Evolutionary conservation across 768 basidiomycete species (phyloP).

Genomic region (Pulveroboletus sp.): DNA sequence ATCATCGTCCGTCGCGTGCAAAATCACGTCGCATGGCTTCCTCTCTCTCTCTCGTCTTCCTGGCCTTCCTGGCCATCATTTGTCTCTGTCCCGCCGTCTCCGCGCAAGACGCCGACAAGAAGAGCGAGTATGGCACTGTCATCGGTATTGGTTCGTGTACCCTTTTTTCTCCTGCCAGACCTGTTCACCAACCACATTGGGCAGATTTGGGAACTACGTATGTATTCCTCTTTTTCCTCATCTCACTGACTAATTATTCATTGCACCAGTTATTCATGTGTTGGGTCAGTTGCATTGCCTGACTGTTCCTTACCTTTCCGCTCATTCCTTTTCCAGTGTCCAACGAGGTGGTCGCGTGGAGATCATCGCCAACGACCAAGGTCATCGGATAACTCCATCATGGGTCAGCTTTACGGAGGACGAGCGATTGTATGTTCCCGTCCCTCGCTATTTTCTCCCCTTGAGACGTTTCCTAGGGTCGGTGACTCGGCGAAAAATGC

Average conservation of each 20-base stretch:
- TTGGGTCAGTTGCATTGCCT: constrained; percentile 59
- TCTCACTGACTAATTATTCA: constrained; percentile 15
- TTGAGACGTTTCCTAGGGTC: constrained; percentile 40
- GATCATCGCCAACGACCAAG: constrained; percentile 88
- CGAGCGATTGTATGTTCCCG: constrained; percentile 53
- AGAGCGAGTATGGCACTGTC: constrained; percentile 82
- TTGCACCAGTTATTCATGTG: constrained; percentile 81
- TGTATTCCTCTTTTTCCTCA: constrained; percentile 15
- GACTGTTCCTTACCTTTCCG: background rate
- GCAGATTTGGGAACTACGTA: constrained; percentile 91
- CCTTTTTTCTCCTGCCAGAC: accelerated
- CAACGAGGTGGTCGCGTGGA: constrained; percentile 84
- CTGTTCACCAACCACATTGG: constrained; percentile 10
- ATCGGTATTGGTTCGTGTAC: constrained; percentile 79
- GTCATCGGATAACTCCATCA: constrained; percentile 86
- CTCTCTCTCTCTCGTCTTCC: constrained; percentile 56
- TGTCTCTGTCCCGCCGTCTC: constrained; percentile 63
- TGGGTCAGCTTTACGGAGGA: constrained; percentile 83
- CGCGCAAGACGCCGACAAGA: constrained; percentile 57
- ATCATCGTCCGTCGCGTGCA: constrained; percentile 50
- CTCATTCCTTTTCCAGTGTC: constrained; percentile 46
- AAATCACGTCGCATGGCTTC: constrained; percentile 55
- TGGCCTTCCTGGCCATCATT: constrained; percentile 69
- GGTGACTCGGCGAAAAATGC: constrained; percentile 98
- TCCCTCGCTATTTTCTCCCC: accelerated